These are phyloP conservation scores for Lolium perenne DNA, from an alignment of 176 grass and related monocot species.

Conservation along the genomic window DNA sequence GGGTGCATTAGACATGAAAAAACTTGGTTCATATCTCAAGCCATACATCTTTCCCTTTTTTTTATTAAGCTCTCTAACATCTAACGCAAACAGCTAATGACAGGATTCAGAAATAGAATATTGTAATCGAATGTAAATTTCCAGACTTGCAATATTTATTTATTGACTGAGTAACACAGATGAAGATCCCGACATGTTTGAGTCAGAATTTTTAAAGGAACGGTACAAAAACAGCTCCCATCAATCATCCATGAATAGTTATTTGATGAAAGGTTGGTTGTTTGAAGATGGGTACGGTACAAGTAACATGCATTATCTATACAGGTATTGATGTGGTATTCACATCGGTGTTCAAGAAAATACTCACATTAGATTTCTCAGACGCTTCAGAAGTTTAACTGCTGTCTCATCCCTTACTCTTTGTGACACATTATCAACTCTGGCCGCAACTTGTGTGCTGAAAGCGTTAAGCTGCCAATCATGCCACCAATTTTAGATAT, in stretches of 20 bases:
- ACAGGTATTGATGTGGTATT: slow-evolving; percentile 28
- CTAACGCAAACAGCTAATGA: neutral
- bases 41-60: slow-evolving; percentile 6
- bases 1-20: slow-evolving; percentile 18
- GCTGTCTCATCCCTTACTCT: slow-evolving; percentile 65
- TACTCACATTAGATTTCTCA: slow-evolving; percentile 90
- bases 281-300: slow-evolving; percentile 20
- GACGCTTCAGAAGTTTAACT: slow-evolving; percentile 76
- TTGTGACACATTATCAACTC: slow-evolving; percentile 62
- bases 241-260: slow-evolving; percentile 9
- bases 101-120: slow-evolving; percentile 7
- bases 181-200: slow-evolving; percentile 24
- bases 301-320: slow-evolving; percentile 38
- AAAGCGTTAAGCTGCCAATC: slow-evolving; percentile 87
- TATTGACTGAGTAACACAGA: neutral
- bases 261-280: slow-evolving; percentile 1
- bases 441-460: slow-evolving; percentile 71
- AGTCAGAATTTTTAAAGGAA: slow-evolving; percentile 33
- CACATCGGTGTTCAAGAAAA: slow-evolving; percentile 14
- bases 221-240: neutral
- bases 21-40: slow-evolving; percentile 16
- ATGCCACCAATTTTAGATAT: slow-evolving; percentile 48
- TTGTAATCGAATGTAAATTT: slow-evolving; percentile 1
- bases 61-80: slow-evolving; percentile 24
- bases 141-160: slow-evolving; percentile 1